phyloP scores from a whole-genome alignment of 768 basidiomycete genomes.

The Agrocybe praecox region DNA sequence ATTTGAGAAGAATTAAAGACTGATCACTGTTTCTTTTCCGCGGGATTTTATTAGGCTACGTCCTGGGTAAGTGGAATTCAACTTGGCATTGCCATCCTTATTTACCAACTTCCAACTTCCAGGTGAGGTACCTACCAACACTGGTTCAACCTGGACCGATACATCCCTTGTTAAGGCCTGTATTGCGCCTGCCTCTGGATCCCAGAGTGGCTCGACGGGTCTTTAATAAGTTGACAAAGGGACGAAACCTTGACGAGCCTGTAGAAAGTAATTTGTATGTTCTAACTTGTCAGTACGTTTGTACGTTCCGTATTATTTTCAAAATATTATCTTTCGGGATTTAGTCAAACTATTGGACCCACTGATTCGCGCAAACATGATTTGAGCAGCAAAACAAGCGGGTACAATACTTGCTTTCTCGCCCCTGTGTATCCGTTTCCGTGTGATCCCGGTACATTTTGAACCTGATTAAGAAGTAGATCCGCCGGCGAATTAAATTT shows the following conservation, averaged over 20 bases:
- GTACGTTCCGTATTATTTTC: too few relatives aligned
- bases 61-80: constrained; percentile 24
- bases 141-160: constrained; percentile 40
- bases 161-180: constrained; percentile 40
- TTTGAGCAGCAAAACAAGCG: too few relatives aligned
- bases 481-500: constrained; percentile 7
- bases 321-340: too few relatives aligned
- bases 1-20: neutral
- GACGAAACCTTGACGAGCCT: too few relatives aligned
- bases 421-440: too few relatives aligned
- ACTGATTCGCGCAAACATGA: too few relatives aligned
- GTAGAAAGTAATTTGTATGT: too few relatives aligned
- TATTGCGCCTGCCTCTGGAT: constrained; percentile 28
- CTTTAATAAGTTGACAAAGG: too few relatives aligned
- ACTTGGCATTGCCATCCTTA: neutral
- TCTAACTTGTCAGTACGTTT: too few relatives aligned
- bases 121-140: constrained; percentile 32
- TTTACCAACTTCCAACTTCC: neutral
- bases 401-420: too few relatives aligned
- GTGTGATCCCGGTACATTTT: neutral
- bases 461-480: constrained; percentile 3
- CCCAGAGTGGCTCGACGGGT: constrained; percentile 23
- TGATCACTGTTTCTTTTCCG: neutral
- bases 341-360: too few relatives aligned
- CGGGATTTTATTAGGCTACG: constrained; percentile 25